Evolutionary conservation across 768 basidiomycete genomes (phyloP), one percentile per base, ranked within the genome.

Genomic region (Mycena galopus): DNA sequence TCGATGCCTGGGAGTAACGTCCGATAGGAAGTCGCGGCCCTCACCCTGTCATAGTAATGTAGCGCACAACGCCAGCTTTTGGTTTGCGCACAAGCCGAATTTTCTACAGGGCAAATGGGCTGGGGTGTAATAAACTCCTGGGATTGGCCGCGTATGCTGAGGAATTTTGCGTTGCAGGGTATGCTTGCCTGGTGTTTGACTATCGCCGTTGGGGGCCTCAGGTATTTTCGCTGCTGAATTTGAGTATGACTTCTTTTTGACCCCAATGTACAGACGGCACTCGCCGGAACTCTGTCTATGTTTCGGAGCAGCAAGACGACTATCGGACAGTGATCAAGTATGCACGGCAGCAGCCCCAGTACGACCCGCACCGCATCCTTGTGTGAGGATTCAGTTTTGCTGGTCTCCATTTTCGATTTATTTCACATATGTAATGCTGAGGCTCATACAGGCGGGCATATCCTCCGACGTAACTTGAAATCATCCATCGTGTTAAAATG

Each of bases 311-410:
- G 67, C 77, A 80, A 39, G 82, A 82, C 2, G 82, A 83, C 76
- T 83, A 84, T 66, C 73, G 79, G n/a, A 79, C 81, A 4, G 82
- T 84, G 30, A 66, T 85, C 51, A 80, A 81, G 55, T 83, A 77
- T 55, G 79, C 77, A 42, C 73, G 81, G n/a, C 77, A 77, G 64
- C 78, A 80, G 67, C 61, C 77, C 2, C 74, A 80, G 27, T 81
- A 80, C 53, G 81, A 84, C 65, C 75, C 81, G 2, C 76, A 81
- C 12, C 73, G 77, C 32, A 72, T 84, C 35, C 56, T 84, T 14
- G 30, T 84, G 0, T 84, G 83, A 83, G 83, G 83, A 0, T 79
- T 80, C 23, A 82, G 81, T 63, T 80, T 81, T 30, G 56, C 80
- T 4, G 74, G 76, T 77, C 12, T 32, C 60, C n/a, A 29, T 57